Conservation (phyloP, 495 filamentous ascomycete genomes). For the Lindgomyces ingoldianus region DNA sequence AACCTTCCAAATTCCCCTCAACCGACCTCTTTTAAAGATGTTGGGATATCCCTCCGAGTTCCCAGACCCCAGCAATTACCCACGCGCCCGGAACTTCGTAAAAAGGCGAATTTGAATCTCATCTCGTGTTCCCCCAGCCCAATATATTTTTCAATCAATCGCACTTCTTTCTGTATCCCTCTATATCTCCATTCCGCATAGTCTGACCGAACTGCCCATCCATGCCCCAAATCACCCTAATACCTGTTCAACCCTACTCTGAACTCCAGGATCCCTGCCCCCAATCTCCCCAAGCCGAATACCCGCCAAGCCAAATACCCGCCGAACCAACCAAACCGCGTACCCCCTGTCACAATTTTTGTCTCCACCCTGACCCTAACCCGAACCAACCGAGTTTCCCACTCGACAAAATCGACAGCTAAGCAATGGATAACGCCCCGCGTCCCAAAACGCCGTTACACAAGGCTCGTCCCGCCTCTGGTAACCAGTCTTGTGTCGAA, state of each 20-base stretch:
- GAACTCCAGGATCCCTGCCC: background rate
- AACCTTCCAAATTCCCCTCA: background rate
- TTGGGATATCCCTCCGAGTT: background rate
- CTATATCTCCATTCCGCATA: too few relatives aligned
- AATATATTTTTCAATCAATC: too few relatives aligned
- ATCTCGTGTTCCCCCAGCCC: slow-evolving; percentile 5
- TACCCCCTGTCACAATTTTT: background rate
- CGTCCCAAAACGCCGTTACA: background rate
- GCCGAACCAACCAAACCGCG: slow-evolving; percentile 18
- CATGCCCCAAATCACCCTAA: background rate
- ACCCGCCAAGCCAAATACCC: slow-evolving; percentile 8
- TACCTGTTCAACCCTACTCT: background rate
- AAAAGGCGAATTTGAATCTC: background rate
- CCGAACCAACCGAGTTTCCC: background rate
- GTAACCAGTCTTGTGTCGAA: background rate
- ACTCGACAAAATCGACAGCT: background rate
- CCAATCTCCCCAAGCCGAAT: background rate
- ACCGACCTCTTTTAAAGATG: background rate
- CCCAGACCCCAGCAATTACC: background rate
- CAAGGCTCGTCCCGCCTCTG: background rate
- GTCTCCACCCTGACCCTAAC: background rate
- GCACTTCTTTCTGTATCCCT: too few relatives aligned
- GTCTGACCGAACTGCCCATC: too few relatives aligned
- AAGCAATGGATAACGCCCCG: too few relatives aligned
- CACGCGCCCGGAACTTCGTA: background rate